A percentile compares a stretch with the other conserved stretches of the same genome.
Evolutionary conservation across 2,329 filamentous ascomycete species (phyloP).

Genomic region (Fusarium sp.): DNA sequence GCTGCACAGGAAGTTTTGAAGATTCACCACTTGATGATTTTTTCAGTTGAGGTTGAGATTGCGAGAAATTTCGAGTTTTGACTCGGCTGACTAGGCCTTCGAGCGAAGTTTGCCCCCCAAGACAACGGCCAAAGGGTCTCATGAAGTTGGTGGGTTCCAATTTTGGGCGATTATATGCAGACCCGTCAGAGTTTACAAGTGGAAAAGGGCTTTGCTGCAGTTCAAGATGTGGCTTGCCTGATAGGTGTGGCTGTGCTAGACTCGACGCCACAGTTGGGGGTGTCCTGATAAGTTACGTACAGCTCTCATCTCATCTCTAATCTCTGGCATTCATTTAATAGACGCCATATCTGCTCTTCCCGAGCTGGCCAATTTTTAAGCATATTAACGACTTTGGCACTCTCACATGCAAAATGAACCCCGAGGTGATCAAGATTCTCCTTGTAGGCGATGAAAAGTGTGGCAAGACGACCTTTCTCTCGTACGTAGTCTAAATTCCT

Average conservation of each 20-base stretch:
- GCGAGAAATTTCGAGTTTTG: slow-evolving; percentile 10
- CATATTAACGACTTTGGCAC: not conserved
- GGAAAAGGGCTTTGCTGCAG: slow-evolving; percentile 38
- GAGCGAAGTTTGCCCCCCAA: slow-evolving; percentile 42
- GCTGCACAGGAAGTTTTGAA: slow-evolving; percentile 13
- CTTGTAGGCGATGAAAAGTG: slow-evolving; percentile 68
- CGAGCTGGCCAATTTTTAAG: not conserved
- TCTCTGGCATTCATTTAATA: slow-evolving; percentile 19
- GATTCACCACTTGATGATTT: slow-evolving; percentile 38
- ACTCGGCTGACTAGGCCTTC: slow-evolving; percentile 26
- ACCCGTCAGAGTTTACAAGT: slow-evolving; percentile 33
- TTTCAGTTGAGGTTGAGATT: not conserved
- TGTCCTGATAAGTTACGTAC: slow-evolving; percentile 41
- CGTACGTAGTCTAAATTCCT: slow-evolving; percentile 55
- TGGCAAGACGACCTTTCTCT: slow-evolving; percentile 70
- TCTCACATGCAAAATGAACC: slow-evolving; percentile 53
- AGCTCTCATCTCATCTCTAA: slow-evolving; percentile 37
- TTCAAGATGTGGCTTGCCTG: slow-evolving; percentile 32
- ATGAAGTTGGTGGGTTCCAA: slow-evolving; percentile 44
- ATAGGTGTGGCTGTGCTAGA: slow-evolving; percentile 17
- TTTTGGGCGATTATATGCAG: slow-evolving; percentile 39
- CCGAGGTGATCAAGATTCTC: slow-evolving; percentile 61
- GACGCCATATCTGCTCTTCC: slow-evolving; percentile 8
- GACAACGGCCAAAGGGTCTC: slow-evolving; percentile 38
- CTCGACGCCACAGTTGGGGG: slow-evolving; percentile 27